phyloP scores from a whole-genome alignment of 306 rosid genomes.

The Citrullus amarus region DNA sequence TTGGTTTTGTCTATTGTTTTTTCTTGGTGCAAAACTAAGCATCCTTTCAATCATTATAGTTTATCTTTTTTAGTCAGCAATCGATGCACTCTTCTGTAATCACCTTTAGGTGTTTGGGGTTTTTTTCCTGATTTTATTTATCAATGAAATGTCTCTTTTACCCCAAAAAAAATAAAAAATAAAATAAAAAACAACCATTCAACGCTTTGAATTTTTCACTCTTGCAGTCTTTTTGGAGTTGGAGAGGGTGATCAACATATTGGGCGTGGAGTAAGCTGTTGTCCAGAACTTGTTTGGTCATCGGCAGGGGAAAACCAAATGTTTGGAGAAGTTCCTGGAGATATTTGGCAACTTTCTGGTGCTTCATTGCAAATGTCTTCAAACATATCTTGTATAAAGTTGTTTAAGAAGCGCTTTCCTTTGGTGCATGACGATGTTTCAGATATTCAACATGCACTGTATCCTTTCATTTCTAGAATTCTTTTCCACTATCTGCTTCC shows the following conservation, averaged over 20 bases:
- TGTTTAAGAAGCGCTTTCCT: constrained; percentile 29
- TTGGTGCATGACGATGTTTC: constrained; percentile 19
- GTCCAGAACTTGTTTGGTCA: constrained; percentile 44
- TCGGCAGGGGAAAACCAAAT: constrained; percentile 20
- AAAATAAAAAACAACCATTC: not conserved
- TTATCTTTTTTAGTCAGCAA: too few species aligned
- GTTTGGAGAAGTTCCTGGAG: constrained; percentile 24
- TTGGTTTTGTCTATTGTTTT: too few species aligned
- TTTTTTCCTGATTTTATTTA: too few species aligned
- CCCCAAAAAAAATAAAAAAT: too few species aligned
- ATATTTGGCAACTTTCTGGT: constrained; percentile 35
- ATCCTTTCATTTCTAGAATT: constrained; percentile 34
- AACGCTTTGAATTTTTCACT: constrained; percentile 22
- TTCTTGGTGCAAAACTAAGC: too few species aligned
- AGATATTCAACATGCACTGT: constrained; percentile 43
- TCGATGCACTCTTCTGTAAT: too few species aligned
- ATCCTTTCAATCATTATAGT: too few species aligned
- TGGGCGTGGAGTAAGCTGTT: constrained; percentile 23
- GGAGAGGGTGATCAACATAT: constrained; percentile 32
- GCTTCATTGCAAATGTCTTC: constrained; percentile 38
- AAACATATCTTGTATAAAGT: constrained; percentile 51
- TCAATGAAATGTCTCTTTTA: too few species aligned
- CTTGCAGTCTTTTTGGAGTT: constrained; percentile 54
- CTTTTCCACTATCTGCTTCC: not conserved
- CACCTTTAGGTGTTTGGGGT: too few species aligned